phyloP scores from a whole-genome alignment of 2,329 filamentous ascomycete species.

The Diaporthe velutina region DNA sequence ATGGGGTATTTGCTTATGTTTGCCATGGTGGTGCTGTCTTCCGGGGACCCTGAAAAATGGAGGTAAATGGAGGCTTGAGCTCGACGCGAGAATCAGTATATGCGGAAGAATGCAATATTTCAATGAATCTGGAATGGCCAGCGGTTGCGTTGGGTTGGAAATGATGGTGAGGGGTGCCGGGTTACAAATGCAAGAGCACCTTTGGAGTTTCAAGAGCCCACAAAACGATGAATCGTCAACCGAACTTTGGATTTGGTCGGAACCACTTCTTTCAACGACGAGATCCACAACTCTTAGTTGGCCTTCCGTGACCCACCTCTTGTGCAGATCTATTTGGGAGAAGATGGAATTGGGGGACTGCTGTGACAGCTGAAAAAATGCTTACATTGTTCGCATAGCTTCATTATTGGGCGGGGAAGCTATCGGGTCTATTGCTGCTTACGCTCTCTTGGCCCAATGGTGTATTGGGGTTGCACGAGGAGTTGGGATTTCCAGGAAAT shows the following conservation, averaged over 20 bases:
- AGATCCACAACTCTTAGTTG: not conserved
- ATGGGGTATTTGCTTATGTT: slow-evolving; percentile 33
- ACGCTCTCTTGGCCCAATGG: not conserved
- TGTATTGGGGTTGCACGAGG: not conserved
- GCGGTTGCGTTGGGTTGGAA: not conserved
- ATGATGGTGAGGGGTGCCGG: not conserved
- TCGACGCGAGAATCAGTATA: not conserved
- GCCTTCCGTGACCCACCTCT: not conserved
- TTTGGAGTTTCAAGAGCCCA: not conserved
- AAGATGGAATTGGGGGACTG: not conserved
- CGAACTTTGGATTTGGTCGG: not conserved
- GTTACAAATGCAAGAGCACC: not conserved
- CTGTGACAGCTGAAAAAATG: not conserved
- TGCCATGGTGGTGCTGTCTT: slow-evolving; percentile 7
- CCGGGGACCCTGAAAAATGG: not conserved
- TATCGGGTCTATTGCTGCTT: not conserved
- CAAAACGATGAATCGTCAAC: not conserved
- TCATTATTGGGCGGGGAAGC: not conserved
- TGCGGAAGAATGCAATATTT: not conserved
- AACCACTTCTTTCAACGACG: not conserved
- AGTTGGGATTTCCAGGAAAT: not conserved
- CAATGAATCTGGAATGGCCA: not conserved
- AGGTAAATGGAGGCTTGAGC: not conserved
- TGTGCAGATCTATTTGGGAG: not conserved
- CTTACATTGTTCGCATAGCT: not conserved